These are phyloP conservation scores for Bathelium albidoporum DNA, from an alignment of 495 filamentous ascomycete species.

Conservation along the genomic window DNA sequence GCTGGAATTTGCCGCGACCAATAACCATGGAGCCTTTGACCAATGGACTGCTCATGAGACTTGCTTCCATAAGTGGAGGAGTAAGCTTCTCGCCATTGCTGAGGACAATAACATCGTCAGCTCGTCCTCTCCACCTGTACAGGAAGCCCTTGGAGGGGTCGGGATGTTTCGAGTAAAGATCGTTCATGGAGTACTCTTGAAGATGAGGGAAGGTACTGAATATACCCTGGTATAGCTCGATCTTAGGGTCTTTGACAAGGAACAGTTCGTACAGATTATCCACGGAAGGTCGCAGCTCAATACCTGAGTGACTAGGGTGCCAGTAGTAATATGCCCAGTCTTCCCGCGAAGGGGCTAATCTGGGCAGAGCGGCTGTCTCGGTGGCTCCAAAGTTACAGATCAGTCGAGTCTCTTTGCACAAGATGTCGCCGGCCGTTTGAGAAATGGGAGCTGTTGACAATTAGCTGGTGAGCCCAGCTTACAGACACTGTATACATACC, in stretches of 20 bases:
- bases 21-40: conserved; percentile 43
- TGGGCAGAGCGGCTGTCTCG: neutral
- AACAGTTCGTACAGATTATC: conserved; percentile 44
- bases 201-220: conserved; percentile 47
- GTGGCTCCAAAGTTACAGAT: conserved; percentile 1
- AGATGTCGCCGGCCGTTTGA: conserved; percentile 7
- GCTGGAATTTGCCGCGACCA: conserved; percentile 42
- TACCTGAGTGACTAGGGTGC: conserved; percentile 26
- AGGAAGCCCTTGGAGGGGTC: conserved; percentile 29
- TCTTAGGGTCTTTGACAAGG: conserved; percentile 35
- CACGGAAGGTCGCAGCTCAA: conserved; percentile 33
- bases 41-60: conserved; percentile 33
- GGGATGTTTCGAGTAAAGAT: conserved; percentile 47
- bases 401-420: conserved; percentile 11
- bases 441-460: conserved; percentile 8
- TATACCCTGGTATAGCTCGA: conserved; percentile 33
- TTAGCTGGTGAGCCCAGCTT: neutral
- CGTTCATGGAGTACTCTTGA: conserved; percentile 43
- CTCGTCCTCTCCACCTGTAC: conserved; percentile 45
- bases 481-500: conserved; percentile 3
- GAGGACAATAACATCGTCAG: conserved; percentile 55
- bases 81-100: conserved; percentile 55
- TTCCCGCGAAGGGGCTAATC: neutral
- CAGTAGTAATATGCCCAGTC: conserved; percentile 3
- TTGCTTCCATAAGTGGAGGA: conserved; percentile 43